Evolutionary conservation across 306 rosid species (phyloP).

Genomic region (Potentilla sterilis): DNA sequence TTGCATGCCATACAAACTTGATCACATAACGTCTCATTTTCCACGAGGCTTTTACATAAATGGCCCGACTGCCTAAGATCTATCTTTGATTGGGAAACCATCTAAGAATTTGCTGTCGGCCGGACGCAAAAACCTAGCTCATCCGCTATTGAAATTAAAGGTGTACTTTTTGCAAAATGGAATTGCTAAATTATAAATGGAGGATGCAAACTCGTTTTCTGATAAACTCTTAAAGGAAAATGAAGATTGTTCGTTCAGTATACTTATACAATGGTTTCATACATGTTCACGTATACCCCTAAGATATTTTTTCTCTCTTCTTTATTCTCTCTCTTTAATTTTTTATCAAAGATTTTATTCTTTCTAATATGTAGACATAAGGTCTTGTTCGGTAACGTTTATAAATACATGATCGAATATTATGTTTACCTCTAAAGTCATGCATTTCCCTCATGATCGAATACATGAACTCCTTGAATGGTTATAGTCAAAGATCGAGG

Average conservation of each 20-base stretch:
- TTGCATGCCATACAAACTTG: background rate
- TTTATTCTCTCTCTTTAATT: too few species aligned
- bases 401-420: too few species aligned
- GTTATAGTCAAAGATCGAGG: background rate
- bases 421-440: too few species aligned
- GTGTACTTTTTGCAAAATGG: background rate
- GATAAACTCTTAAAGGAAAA: background rate
- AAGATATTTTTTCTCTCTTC: too few species aligned
- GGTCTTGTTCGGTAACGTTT: too few species aligned
- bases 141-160: background rate
- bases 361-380: too few species aligned
- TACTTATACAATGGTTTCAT: background rate
- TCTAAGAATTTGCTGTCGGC: background rate
- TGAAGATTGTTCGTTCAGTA: too few species aligned
- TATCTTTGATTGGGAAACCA: background rate
- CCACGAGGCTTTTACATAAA: background rate
- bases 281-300: too few species aligned
- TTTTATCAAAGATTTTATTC: too few species aligned
- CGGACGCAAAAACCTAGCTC: background rate
- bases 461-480: background rate
- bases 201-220: background rate
- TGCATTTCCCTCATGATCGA: background rate
- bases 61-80: background rate
- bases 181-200: background rate
- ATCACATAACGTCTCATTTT: background rate